These are phyloP conservation scores for Aspergillus versicolor DNA, from an alignment of 2,329 filamentous ascomycete species.

Conservation along the genomic window DNA sequence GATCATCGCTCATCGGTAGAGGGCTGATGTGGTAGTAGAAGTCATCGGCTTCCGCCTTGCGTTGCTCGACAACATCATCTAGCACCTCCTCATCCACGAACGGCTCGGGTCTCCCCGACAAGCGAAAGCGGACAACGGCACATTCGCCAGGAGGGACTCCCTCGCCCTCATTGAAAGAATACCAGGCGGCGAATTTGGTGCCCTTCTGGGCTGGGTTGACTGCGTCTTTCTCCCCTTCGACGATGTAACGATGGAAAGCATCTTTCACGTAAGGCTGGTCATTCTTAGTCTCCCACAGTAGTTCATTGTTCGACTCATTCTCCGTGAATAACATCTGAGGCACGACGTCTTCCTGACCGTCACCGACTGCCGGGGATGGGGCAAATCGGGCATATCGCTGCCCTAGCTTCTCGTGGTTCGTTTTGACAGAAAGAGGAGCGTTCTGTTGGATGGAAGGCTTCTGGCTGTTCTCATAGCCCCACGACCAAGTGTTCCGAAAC, in stretches of 20 bases:
- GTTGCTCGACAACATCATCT: conserved; percentile 83
- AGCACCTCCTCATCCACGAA: conserved; percentile 92
- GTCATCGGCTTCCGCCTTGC: conserved; percentile 87
- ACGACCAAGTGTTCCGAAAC: conserved; percentile 97
- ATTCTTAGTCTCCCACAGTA: conserved; percentile 76
- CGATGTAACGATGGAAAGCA: conserved; percentile 86
- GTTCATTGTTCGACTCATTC: conserved; percentile 85
- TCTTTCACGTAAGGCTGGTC: conserved; percentile 86
- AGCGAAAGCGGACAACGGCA: conserved; percentile 88
- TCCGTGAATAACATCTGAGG: conserved; percentile 89
- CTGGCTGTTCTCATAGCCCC: conserved; percentile 75
- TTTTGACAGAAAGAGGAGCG: conserved; percentile 67
- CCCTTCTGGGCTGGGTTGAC: conserved; percentile 78
- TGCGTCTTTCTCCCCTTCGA: conserved; percentile 74
- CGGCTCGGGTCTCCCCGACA: conserved; percentile 71
- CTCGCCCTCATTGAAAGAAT: conserved; percentile 82
- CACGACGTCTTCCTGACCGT: conserved; percentile 76
- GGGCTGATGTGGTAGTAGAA: conserved; percentile 95
- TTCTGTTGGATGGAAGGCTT: conserved; percentile 76
- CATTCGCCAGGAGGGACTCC: conserved; percentile 89
- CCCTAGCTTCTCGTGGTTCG: conserved; percentile 77
- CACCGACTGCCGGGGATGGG: conserved; percentile 81
- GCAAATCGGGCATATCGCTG: conserved; percentile 82
- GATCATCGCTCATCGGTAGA: conserved; percentile 86
- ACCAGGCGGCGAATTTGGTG: conserved; percentile 91